Percentiles rank a stretch among this genome's conserved stretches.
phyloP scores from a whole-genome alignment of 805 yeast genomes.

The Wickerhamomyces bovis region DNA sequence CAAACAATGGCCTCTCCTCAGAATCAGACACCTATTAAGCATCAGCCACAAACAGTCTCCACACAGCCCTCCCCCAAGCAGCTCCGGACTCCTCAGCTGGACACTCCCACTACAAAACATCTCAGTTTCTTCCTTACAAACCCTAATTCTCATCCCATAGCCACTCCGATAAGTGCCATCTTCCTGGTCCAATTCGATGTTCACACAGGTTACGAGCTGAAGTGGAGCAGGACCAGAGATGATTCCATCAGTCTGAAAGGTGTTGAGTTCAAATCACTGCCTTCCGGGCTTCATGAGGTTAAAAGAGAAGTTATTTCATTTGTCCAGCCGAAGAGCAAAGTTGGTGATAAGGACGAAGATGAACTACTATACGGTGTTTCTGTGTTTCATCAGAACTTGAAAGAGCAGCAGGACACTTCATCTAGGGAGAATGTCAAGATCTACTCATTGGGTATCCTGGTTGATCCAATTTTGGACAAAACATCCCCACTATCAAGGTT shows the following conservation, averaged over 20 bases:
- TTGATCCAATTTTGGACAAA: slow-evolving; percentile 33
- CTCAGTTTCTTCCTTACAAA: not conserved
- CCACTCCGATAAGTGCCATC: slow-evolving; percentile 33
- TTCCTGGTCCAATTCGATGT: slow-evolving; percentile 49
- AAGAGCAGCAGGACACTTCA: slow-evolving; percentile 15
- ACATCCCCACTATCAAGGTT: slow-evolving; percentile 11
- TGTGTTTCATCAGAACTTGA: slow-evolving; percentile 41
- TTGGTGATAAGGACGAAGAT: slow-evolving; percentile 8
- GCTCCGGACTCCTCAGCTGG: not conserved
- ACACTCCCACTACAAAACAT: not conserved
- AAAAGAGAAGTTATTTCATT: slow-evolving; percentile 49
- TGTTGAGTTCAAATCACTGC: slow-evolving; percentile 59
- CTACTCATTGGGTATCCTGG: slow-evolving; percentile 59
- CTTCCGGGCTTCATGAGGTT: slow-evolving; percentile 59
- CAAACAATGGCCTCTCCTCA: not conserved
- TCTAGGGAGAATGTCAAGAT: slow-evolving; percentile 45
- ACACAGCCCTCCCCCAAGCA: not conserved
- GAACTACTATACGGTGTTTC: slow-evolving; percentile 42
- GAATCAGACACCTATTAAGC: not conserved
- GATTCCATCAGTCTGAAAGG: slow-evolving; percentile 30
- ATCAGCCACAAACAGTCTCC: not conserved
- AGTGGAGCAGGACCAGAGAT: slow-evolving; percentile 34
- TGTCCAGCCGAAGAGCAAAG: slow-evolving; percentile 27
- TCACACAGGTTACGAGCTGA: slow-evolving; percentile 41
- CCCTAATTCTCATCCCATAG: not conserved